Base-by-base conservation (phyloP, 495 filamentous ascomycete genomes). In the Viridothelium virens region DNA sequence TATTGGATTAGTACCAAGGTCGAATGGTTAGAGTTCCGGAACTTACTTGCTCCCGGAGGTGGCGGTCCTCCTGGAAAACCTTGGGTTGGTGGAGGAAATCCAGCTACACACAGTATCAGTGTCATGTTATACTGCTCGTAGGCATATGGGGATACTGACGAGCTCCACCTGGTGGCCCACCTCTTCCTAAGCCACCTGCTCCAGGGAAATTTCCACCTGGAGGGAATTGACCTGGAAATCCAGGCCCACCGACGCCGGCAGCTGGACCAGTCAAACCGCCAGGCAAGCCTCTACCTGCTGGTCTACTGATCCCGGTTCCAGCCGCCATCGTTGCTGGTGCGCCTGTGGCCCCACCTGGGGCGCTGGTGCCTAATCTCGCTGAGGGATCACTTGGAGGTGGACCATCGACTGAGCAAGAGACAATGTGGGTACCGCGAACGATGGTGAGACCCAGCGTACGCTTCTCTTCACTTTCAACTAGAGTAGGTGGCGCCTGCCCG, bases 351-450 rank as follows among this genome's bases (percentile, higher is more conserved):
- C 87, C 89, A 67, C 84, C 85, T 38, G 89, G 82, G 37, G 86
- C 90, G 66, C 84, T 82, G 71, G 89, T 85, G 66, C 92, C 94
- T 63, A 99, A 82, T 77, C 94, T 86, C 38, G 93, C 87, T 70
- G 92, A 89, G 38, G 92, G 92, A 72, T 99, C 95, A 66, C 92
- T 89, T 33, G 94, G 92, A n/a, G 94, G 94, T 41, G 94, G 93
- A 68, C 91, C 95, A 71, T 97, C 94, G 65, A 97, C 93, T 2
- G 94, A 96, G 68, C 94, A 86, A 36, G 92, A 95, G 56, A 97
- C 87, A 59, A 99, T 93, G 71, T 95, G 87, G 41, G 92, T 89
- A 69, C 94, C 94, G 67, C 94, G 92, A 67, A 97, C 84, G 67
- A 99, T 99, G 47, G 91, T 96, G 67, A 99, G 83, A 66, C 94